Conservation (phyloP, 2,329 filamentous ascomycete species). For the Talaromyces sp. region DNA sequence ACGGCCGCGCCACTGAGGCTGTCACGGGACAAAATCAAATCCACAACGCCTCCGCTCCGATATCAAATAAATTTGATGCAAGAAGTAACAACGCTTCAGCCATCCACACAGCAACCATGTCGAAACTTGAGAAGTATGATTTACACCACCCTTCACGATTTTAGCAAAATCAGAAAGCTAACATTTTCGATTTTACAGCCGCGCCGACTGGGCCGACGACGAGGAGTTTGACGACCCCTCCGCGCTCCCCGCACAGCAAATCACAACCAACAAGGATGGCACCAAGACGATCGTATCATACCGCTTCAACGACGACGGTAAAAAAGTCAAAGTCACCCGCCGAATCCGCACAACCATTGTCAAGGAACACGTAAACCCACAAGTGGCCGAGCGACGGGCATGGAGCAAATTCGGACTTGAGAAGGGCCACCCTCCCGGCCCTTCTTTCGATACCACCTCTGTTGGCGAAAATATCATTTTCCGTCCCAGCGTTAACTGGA, state of each 20-base stretch:
- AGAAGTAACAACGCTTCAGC: conserved; percentile 21
- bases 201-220: conserved; percentile 91
- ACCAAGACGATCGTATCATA: conserved; percentile 93
- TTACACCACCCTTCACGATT: too few species aligned
- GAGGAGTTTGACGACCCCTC: conserved; percentile 79
- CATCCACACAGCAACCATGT: conserved; percentile 37
- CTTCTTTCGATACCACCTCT: conserved; percentile 81
- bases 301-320: conserved; percentile 83
- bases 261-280: conserved; percentile 95
- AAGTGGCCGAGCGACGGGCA: conserved; percentile 86
- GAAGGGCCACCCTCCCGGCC: conserved; percentile 76
- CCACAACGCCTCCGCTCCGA: conserved; percentile 40
- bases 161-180: too few species aligned
- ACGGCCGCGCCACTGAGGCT: conserved; percentile 27
- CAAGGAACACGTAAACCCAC: conserved; percentile 91
- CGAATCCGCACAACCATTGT: conserved; percentile 88
- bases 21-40: conserved; percentile 33
- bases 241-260: conserved; percentile 76
- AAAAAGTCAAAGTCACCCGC: conserved; percentile 95
- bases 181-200: conserved; percentile 33
- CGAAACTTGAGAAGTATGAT: conserved; percentile 44
- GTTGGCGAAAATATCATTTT: conserved; percentile 98
- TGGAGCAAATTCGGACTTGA: conserved; percentile 92
- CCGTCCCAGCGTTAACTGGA: conserved; percentile 89
- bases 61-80: conserved; percentile 37